A percentile compares a stretch with the other conserved stretches of the same genome.
Evolutionary conservation across 2,329 filamentous ascomycete species (phyloP).

Genomic region (Cercospora nicotianae): DNA sequence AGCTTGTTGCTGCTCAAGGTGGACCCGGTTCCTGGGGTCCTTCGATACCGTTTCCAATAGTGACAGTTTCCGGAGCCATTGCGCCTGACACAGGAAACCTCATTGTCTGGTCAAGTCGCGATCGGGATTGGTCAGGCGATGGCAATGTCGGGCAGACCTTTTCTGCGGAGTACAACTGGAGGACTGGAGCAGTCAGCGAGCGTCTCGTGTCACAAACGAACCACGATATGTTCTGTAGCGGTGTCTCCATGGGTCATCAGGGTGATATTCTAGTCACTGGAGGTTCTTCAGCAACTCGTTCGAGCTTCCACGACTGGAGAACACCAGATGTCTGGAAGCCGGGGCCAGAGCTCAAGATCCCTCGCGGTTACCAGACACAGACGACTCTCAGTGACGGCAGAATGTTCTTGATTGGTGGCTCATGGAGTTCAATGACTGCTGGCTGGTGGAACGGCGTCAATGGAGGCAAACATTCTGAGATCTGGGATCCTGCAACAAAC

Average conservation of each 20-base stretch:
- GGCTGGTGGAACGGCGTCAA: constrained; percentile 56
- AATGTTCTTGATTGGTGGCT: constrained; percentile 61
- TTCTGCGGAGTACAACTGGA: constrained; percentile 19
- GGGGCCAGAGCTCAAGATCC: constrained; percentile 48
- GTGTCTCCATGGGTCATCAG: constrained; percentile 52
- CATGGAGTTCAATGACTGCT: constrained; percentile 59
- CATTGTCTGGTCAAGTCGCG: constrained; percentile 8
- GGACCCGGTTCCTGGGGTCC: constrained; percentile 10
- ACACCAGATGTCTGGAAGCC: constrained; percentile 42
- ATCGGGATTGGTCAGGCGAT: constrained; percentile 8
- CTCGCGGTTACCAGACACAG: constrained; percentile 56
- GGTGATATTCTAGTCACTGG: constrained; percentile 57
- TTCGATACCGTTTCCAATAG: constrained; percentile 5
- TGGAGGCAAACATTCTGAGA: constrained; percentile 56
- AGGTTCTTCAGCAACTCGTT: constrained; percentile 52
- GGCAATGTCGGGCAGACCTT: constrained; percentile 11
- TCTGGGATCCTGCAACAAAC: constrained; percentile 50
- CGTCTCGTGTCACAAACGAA: constrained; percentile 42
- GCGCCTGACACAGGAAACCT: constrained; percentile 5
- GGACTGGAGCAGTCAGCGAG: constrained; percentile 17
- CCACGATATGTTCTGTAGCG: constrained; percentile 61
- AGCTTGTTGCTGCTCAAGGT: constrained; percentile 2
- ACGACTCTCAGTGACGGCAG: constrained; percentile 54
- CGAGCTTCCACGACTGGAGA: constrained; percentile 50
- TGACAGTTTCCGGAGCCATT: constrained; percentile 8